These are phyloP conservation scores for Colletotrichum godetiae DNA, from an alignment of 2,329 filamentous ascomycete genomes.

Conservation along the genomic window DNA sequence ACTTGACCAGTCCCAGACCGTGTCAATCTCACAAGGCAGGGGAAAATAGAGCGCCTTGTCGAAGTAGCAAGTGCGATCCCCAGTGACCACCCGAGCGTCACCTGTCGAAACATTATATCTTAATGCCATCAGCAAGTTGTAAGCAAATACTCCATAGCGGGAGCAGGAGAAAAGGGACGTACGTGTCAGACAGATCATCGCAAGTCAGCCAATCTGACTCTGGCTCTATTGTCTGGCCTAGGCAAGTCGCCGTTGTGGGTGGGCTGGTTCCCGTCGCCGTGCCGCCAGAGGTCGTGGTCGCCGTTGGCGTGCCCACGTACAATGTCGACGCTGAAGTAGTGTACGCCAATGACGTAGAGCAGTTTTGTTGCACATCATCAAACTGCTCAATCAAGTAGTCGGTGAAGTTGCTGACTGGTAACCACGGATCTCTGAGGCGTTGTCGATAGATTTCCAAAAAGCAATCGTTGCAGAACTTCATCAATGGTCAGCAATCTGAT, in stretches of 20 bases:
- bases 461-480: constrained; percentile 1
- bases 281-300: not conserved
- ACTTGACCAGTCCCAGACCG: not conserved
- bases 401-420: not conserved
- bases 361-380: not conserved
- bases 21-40: not conserved
- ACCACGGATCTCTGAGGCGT: not conserved
- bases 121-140: no score
- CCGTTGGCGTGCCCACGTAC: not conserved
- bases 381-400: not conserved
- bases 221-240: not conserved
- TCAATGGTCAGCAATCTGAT: not conserved
- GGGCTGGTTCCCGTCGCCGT: not conserved
- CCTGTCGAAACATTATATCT: not conserved
- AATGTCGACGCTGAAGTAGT: not conserved
- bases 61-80: not conserved
- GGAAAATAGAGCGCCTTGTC: not conserved
- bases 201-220: not conserved
- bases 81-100: not conserved
- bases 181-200: not conserved
- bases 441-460: not conserved
- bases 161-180: not conserved
- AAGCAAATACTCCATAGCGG: not conserved
- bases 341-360: not conserved
- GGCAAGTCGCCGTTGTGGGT: not conserved